These are phyloP conservation scores for Citeromyces siamensis DNA, from an alignment of 1,139 yeast species.

Conservation along the genomic window DNA sequence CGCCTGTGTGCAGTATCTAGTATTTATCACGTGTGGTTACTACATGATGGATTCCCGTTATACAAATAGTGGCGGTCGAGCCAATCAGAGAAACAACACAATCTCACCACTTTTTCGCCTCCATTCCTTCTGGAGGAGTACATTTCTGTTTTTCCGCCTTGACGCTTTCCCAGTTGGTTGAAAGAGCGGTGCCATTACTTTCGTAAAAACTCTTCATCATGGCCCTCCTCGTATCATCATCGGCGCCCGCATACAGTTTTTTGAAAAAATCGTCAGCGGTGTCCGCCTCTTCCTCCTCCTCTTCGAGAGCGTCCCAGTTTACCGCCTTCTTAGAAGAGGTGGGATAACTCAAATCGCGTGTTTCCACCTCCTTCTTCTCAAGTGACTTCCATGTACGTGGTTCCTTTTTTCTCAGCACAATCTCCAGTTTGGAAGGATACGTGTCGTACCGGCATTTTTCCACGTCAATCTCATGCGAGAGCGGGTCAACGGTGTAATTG, in stretches of 20 bases:
- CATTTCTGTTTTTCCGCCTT: slow-evolving; percentile 52
- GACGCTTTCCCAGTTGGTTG: slow-evolving; percentile 95
- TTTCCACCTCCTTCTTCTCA: slow-evolving; percentile 9
- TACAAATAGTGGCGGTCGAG: no score
- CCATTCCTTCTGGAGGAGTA: slow-evolving; percentile 68
- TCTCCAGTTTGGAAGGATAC: slow-evolving; percentile 66
- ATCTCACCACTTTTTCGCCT: slow-evolving; percentile 28
- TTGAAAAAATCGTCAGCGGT: slow-evolving; percentile 55
- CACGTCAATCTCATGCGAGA: slow-evolving; percentile 38
- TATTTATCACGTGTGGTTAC: no score
- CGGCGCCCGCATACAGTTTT: slow-evolving; percentile 64
- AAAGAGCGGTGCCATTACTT: slow-evolving; percentile 86
- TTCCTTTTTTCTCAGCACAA: slow-evolving; percentile 23
- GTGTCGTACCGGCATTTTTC: slow-evolving; percentile 34
- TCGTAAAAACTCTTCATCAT: slow-evolving; percentile 97
- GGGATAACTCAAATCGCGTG: slow-evolving; percentile 32
- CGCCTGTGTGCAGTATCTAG: no score
- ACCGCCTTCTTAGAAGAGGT: slow-evolving; percentile 45
- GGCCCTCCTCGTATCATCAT: slow-evolving; percentile 81
- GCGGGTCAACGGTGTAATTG: slow-evolving; percentile 34
- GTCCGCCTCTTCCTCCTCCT: slow-evolving; percentile 36
- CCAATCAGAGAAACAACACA: no score
- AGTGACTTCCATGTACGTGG: slow-evolving; percentile 25
- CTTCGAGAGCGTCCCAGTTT: slow-evolving; percentile 65
- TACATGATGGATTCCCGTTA: no score